These are phyloP conservation scores for Punica granatum DNA, from an alignment of 345 rosid genomes.

Conservation along the genomic window DNA sequence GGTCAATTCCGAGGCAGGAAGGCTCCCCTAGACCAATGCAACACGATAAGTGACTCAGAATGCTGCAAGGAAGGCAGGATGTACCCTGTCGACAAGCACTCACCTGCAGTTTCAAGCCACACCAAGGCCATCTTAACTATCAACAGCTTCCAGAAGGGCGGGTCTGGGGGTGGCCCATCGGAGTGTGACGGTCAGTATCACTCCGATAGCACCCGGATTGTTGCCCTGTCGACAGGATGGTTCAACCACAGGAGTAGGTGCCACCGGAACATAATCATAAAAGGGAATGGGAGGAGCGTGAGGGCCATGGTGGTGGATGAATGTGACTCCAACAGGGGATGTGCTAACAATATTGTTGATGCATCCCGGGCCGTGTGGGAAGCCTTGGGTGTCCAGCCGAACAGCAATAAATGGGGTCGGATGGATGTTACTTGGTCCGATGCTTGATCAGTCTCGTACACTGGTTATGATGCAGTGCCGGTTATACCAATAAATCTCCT, in stretches of 20 bases:
- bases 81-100: slow-evolving; percentile 17
- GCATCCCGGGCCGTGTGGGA: slow-evolving; percentile 31
- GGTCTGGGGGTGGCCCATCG: slow-evolving; percentile 17
- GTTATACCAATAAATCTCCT: no score
- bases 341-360: slow-evolving; percentile 22
- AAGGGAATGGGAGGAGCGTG: slow-evolving; percentile 20
- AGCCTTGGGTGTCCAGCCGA: slow-evolving; percentile 20
- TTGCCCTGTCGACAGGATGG: slow-evolving; percentile 29
- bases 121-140: slow-evolving; percentile 21
- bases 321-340: slow-evolving; percentile 24
- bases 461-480: no score
- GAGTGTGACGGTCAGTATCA: slow-evolving; percentile 18
- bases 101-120: slow-evolving; percentile 10
- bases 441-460: no score
- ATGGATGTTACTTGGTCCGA: slow-evolving; percentile 26
- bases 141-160: slow-evolving; percentile 17
- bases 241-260: slow-evolving; percentile 15
- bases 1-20: no score
- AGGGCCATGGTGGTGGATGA: slow-evolving; percentile 28
- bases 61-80: no score
- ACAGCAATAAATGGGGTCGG: slow-evolving; percentile 15
- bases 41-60: no score
- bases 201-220: slow-evolving; percentile 12
- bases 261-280: slow-evolving; percentile 11
- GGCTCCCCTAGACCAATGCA: no score